These are phyloP conservation scores for Saccharomycopsis sp. DNA, from an alignment of 805 yeast genomes.

Conservation along the genomic window DNA sequence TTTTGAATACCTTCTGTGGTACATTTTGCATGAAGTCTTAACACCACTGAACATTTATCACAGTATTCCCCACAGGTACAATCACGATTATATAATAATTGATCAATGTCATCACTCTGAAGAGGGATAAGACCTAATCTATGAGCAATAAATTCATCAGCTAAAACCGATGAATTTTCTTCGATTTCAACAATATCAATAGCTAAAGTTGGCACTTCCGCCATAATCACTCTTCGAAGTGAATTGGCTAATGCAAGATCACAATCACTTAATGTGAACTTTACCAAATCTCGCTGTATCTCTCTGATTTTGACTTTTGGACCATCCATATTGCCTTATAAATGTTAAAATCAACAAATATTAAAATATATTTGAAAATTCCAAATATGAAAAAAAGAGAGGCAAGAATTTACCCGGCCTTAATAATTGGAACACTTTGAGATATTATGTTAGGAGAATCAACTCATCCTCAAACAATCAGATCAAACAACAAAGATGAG, in stretches of 20 bases:
- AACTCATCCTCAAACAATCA: too few relatives aligned
- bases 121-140: slow-evolving; percentile 89
- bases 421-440: too few relatives aligned
- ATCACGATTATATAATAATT: slow-evolving; percentile 82
- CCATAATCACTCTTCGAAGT: slow-evolving; percentile 81
- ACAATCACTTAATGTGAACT: slow-evolving; percentile 79
- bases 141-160: slow-evolving; percentile 95
- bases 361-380: too few relatives aligned
- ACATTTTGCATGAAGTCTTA: slow-evolving; percentile 82
- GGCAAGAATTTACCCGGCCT: too few relatives aligned
- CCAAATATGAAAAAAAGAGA: too few relatives aligned
- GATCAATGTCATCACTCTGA: slow-evolving; percentile 75
- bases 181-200: slow-evolving; percentile 94
- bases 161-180: slow-evolving; percentile 86
- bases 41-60: slow-evolving; percentile 85
- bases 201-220: slow-evolving; percentile 95
- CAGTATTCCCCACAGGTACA: slow-evolving; percentile 98
- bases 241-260: slow-evolving; percentile 91
- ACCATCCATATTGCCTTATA: slow-evolving; percentile 38
- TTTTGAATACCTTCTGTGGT: slow-evolving; percentile 83
- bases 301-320: slow-evolving; percentile 87
- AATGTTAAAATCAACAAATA: too few relatives aligned
- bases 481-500: background rate
- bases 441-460: too few relatives aligned
- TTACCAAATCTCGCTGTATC: slow-evolving; percentile 80